Conservation (phyloP, 2,329 filamentous ascomycete genomes). For the Scolecobasidium constrictum region DNA sequence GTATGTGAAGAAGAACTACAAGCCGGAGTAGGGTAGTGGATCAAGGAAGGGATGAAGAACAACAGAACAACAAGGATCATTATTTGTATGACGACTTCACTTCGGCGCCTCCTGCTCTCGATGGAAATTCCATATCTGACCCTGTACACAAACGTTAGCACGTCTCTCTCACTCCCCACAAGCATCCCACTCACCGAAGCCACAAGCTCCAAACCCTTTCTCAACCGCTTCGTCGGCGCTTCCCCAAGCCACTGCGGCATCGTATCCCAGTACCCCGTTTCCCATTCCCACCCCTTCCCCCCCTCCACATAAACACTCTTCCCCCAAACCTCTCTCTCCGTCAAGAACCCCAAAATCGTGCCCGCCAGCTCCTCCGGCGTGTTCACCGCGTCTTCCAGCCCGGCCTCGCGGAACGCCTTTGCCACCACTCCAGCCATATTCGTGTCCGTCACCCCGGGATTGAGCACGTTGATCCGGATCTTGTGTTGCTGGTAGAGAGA, state of each 20-base stretch:
- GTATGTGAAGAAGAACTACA: conserved; percentile 14
- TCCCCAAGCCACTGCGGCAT: conserved; percentile 7
- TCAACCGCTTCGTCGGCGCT: conserved; percentile 14
- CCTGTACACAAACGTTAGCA: not conserved
- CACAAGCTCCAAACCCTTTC: conserved; percentile 8
- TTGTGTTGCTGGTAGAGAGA: conserved; percentile 15
- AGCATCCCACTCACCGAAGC: not conserved
- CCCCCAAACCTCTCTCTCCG: conserved; percentile 1
- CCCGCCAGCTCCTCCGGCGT: conserved; percentile 14
- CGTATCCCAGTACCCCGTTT: conserved; percentile 4
- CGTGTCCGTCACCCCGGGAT: conserved; percentile 7
- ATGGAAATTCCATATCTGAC: not conserved
- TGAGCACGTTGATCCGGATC: conserved; percentile 10
- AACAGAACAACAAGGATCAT: too few species aligned
- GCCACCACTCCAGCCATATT: conserved; percentile 11
- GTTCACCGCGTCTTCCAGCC: conserved; percentile 13
- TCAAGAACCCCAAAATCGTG: conserved; percentile 13
- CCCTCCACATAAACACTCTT: conserved; percentile 9
- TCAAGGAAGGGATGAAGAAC: not conserved
- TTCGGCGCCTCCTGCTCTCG: not conserved
- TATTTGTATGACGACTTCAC: not conserved
- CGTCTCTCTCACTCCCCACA: too few species aligned
- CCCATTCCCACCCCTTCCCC: conserved; percentile 5
- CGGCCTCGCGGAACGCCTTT: conserved; percentile 12
- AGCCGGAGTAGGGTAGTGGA: not conserved